Conservation (phyloP, 148 eudicot genomes). For the Limonium bicolor region DNA sequence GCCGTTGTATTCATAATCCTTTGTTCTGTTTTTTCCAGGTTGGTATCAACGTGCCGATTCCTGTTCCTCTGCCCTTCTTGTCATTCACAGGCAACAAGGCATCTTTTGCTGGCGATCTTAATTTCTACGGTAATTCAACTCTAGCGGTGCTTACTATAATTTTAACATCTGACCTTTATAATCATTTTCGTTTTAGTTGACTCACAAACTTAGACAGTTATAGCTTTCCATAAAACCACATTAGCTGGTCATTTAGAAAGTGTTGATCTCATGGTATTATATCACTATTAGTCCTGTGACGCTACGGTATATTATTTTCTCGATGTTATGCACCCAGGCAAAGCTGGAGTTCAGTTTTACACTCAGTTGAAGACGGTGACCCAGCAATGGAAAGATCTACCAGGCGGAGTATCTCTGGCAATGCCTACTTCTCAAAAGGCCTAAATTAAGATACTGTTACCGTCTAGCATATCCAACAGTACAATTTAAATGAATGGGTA, state of each 20-base stretch:
- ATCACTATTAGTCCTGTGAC: too few relatives aligned
- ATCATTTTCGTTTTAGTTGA: not conserved
- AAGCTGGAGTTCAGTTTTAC: conserved; percentile 89
- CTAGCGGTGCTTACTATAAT: too few relatives aligned
- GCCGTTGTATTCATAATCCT: too few relatives aligned
- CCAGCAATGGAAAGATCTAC: conserved; percentile 94
- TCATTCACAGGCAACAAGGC: conserved; percentile 96
- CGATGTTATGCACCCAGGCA: conserved; percentile 30
- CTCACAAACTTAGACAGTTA: not conserved
- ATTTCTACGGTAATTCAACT: conserved; percentile 70
- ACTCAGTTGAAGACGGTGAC: conserved; percentile 88
- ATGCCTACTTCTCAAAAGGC: conserved; percentile 96
- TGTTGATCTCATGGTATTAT: too few relatives aligned
- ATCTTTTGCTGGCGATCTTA: conserved; percentile 96
- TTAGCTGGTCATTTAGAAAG: too few relatives aligned
- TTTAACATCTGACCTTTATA: too few relatives aligned
- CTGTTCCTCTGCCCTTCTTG: conserved; percentile 92
- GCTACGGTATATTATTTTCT: too few relatives aligned
- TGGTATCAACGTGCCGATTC: conserved; percentile 96
- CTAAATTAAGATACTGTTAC: conserved; percentile 1
- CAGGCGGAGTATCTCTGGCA: conserved; percentile 72
- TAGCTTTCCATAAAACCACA: too few relatives aligned
- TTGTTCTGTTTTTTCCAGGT: conserved; percentile 41
- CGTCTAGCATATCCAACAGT: too few relatives aligned
- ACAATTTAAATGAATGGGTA: too few relatives aligned